Base-by-base conservation (phyloP, 495 filamentous ascomycete species). In the Cetradonia linearis region DNA sequence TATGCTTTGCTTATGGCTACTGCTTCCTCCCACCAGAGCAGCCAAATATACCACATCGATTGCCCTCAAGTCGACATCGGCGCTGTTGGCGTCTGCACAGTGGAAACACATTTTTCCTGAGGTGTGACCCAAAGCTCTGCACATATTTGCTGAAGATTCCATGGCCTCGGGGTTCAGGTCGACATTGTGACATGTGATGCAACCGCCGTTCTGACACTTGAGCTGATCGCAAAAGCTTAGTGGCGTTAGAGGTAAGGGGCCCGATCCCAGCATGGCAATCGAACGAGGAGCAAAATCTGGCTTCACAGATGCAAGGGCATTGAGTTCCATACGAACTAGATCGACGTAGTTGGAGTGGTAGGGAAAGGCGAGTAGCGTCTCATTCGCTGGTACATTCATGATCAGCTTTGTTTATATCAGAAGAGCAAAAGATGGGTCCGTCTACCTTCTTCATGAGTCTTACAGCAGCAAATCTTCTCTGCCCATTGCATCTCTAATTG, bases 31-130 rank as follows among this genome's bases (percentile, higher is more conserved):
- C 4, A 79, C 77, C 0, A 79, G 64, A 16, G 74, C 75, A 6
- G 76, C 77, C 7, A 79, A 59, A 60, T 68, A 77, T 0, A 79
- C 74, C 3, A 78, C 71, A 54, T 78, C 70, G 44, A 70, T 73
- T 1, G 46, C 37, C 1, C 55, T 52, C 60, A 76, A 63, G 40
- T 68, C 58, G 10, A 40, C 37, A 18, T 60, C 36, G 11, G 48
- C 59, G 30, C 64, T 62, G 33, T 49, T 63, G 13, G 70, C 73
- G 47, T 70, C 70, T 0, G 61, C 59, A 31, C 68, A 68, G 36
- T 70, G 62, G 34, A 74, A 72, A 7, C 62, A 48, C 68, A 76
- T 67, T 13, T 49, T 61, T 10, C 57, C 55, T 2, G 56, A 58
- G 5, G 56, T 49, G 11, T n/a, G 33, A 13, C 71, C 71, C 10